Conservation (phyloP, 805 yeast species). For the Starmerella sp. region DNA sequence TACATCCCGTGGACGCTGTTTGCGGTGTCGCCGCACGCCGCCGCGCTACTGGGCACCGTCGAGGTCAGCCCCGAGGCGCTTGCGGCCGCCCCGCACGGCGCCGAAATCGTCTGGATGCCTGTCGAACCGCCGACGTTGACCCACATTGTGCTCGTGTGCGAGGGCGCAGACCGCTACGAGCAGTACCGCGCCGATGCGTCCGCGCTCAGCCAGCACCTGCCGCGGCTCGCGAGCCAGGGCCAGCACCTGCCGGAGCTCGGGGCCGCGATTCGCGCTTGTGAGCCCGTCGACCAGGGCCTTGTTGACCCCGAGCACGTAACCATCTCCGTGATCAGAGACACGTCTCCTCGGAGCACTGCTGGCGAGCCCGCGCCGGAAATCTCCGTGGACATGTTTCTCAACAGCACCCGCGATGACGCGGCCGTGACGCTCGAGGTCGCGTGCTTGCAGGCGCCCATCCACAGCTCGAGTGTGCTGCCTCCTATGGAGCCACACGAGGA, state of each 20-base stretch:
- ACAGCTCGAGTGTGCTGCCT: conserved; percentile 14
- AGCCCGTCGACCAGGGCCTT: conserved; percentile 66
- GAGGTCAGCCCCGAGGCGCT: conserved; percentile 9
- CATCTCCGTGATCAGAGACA: conserved; percentile 22
- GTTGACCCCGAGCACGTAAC: conserved; percentile 28
- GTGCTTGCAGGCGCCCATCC: conserved; percentile 12
- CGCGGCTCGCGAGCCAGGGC: conserved; percentile 34
- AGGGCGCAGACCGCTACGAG: conserved; percentile 40
- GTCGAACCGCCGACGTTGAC: conserved; percentile 27
- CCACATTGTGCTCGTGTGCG: conserved; percentile 31
- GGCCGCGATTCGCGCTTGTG: conserved; percentile 50
- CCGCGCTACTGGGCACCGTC: not conserved
- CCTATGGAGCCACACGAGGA: conserved; percentile 32
- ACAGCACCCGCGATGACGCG: not conserved
- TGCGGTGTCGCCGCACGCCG: not conserved
- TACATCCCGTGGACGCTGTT: conserved; percentile 14
- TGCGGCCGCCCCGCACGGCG: conserved; percentile 1
- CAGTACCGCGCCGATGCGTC: conserved; percentile 13
- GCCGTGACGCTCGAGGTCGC: conserved; percentile 2
- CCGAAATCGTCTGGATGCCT: conserved; percentile 7
- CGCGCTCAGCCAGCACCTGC: conserved; percentile 20
- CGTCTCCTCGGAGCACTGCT: not conserved
- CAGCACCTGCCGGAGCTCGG: conserved; percentile 36
- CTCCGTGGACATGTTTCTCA: conserved; percentile 10
- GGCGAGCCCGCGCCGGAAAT: not conserved